Base-by-base conservation (phyloP, 164 flowering plant species). In the Aristolochia fimbriata region DNA sequence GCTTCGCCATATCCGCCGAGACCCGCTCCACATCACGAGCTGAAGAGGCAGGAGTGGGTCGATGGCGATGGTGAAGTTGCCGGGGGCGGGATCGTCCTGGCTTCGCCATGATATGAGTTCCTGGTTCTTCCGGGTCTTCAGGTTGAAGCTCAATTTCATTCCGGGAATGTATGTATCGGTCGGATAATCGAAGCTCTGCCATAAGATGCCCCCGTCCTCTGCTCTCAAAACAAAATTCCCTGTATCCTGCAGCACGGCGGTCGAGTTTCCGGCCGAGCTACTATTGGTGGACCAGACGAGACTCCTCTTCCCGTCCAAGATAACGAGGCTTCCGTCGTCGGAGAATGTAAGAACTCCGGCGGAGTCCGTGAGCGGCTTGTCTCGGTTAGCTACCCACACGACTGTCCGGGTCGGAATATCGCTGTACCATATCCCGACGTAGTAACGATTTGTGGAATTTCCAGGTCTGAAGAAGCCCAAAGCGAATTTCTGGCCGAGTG, bases 301-400 rank as follows among this genome's bases (percentile, higher is more conserved):
- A 1, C 24, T 60, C 19, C 10, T 20, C 15, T 19, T n/a, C 33
- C 46, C 62, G 7, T 49, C 62, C 3, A 60, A 4, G 31, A 60
- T 14, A 3, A 19, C 41, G 45, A 60, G 62, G 31, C 50, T 49
- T 7, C 55, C 62, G 61, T 58, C 50, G 4, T 21, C 55, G 13
- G 14, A 22, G 50, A 60, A 17, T 8, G 45, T 30, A 22, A 49
- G 7, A 31, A n/a, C 22, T 2, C 62, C 62, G 5, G 54, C 25
- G 3, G 55, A 49, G 19, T 60, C 31, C 2, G 46, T 17, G 17
- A 60, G 24, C n/a, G 62, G 52, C 16, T 3, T n/a, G 14, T 25
- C 52, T 16, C 62, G 22, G 55, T 60, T 60, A 23, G 62, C 62
- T 20, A 60, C 62, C 62, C 62, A 60, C 4, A 49, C 62, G 15